phyloP scores from a whole-genome alignment of 176 grass and related monocot species.

The Aegilops tauschii region DNA sequence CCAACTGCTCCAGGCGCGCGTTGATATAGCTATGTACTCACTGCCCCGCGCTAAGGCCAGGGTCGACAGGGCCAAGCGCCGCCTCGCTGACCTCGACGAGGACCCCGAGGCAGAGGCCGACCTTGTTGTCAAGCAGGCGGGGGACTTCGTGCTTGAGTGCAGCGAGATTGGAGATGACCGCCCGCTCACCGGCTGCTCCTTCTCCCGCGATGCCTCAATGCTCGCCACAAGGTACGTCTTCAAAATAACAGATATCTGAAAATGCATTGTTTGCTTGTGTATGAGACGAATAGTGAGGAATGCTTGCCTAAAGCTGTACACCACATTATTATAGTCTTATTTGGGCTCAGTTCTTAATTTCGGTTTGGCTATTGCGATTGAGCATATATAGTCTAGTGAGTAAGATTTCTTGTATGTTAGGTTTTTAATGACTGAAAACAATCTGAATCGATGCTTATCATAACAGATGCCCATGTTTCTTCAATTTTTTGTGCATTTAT shows the following conservation, averaged over 20 bases:
- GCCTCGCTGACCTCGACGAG: slow-evolving; percentile 75
- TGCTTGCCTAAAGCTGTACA: background rate
- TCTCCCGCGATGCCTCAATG: slow-evolving; percentile 65
- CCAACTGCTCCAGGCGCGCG: slow-evolving; percentile 60
- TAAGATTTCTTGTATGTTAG: background rate
- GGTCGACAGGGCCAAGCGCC: slow-evolving; percentile 74
- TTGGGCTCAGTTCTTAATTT: background rate
- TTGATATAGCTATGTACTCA: slow-evolving; percentile 65
- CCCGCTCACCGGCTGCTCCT: slow-evolving; percentile 82
- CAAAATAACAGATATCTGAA: background rate
- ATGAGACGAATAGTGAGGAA: background rate
- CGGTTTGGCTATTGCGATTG: background rate
- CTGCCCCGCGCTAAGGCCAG: slow-evolving; percentile 59
- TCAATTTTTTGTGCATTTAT: background rate
- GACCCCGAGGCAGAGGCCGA: slow-evolving; percentile 76
- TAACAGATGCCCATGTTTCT: background rate
- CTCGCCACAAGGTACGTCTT: slow-evolving; percentile 74
- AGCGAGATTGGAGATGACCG: slow-evolving; percentile 92
- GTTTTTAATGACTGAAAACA: slow-evolving; percentile 7
- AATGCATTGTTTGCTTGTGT: background rate
- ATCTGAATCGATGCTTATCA: background rate
- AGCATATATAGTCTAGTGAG: background rate
- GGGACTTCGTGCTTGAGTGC: slow-evolving; percentile 71
- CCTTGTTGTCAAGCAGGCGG: slow-evolving; percentile 62
- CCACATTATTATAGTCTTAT: background rate